These are phyloP conservation scores for Mycena amicta DNA, from an alignment of 768 basidiomycete species.

Conservation along the genomic window DNA sequence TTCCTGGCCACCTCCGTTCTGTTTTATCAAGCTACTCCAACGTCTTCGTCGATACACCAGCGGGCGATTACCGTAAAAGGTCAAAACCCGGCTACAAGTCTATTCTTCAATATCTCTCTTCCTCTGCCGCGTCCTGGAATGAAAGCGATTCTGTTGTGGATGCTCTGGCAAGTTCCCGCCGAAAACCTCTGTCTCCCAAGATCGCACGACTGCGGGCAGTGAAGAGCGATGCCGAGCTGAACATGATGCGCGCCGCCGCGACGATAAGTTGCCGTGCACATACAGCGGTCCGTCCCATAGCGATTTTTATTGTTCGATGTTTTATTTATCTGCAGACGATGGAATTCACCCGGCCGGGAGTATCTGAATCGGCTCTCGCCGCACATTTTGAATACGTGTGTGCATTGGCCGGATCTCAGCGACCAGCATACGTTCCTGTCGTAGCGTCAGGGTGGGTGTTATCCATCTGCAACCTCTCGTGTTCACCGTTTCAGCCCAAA, in stretches of 20 bases:
- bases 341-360: conserved; percentile 64
- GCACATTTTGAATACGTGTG: conserved; percentile 93
- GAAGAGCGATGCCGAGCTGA: conserved; percentile 80
- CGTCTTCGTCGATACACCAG: conserved; percentile 55
- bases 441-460: conserved; percentile 84
- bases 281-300: conserved; percentile 60
- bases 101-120: conserved; percentile 58
- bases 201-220: conserved; percentile 72
- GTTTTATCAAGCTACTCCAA: conserved; percentile 50
- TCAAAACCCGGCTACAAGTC: conserved; percentile 51
- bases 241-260: conserved; percentile 81
- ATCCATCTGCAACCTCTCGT: not conserved
- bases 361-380: conserved; percentile 61
- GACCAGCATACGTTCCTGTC: conserved; percentile 97
- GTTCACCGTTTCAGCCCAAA: conserved; percentile 60
- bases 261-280: conserved; percentile 87
- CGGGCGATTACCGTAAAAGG: conserved; percentile 25
- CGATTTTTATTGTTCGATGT: not conserved
- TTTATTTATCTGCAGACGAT: conserved; percentile 61
- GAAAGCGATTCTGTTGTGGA: conserved; percentile 64
- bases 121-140: conserved; percentile 32
- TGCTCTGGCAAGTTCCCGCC: conserved; percentile 46
- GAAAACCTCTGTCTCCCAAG: conserved; percentile 61
- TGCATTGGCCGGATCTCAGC: conserved; percentile 74
- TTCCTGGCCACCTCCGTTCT: conserved; percentile 61